Evolutionary conservation across 345 rosid genomes (phyloP).

Genomic region (Anacardium occidentale): DNA sequence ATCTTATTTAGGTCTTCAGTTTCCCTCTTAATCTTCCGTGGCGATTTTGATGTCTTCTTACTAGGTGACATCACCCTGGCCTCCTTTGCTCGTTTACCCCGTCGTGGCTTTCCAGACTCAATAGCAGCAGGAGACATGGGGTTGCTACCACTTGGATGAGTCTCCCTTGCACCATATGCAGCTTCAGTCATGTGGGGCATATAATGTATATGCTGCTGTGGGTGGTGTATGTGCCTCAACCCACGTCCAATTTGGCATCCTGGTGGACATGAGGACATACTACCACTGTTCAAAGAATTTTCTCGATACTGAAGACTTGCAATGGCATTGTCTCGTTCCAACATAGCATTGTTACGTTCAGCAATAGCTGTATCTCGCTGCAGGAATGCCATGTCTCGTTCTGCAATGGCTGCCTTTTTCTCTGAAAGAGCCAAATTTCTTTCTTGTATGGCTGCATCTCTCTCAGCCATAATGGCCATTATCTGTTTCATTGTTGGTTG

Average conservation of each 20-base stretch:
- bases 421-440: slow-evolving; percentile 87
- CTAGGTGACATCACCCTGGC: slow-evolving; percentile 44
- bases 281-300: slow-evolving; percentile 55
- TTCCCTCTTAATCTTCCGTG: slow-evolving; percentile 76
- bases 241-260: slow-evolving; percentile 85
- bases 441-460: slow-evolving; percentile 93
- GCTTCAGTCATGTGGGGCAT: slow-evolving; percentile 54
- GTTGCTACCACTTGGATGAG: slow-evolving; percentile 47
- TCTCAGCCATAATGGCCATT: slow-evolving; percentile 92
- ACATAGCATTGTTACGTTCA: slow-evolving; percentile 80
- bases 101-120: slow-evolving; percentile 61
- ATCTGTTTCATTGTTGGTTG: slow-evolving; percentile 99
- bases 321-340: slow-evolving; percentile 85
- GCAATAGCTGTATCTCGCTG: slow-evolving; percentile 95
- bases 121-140: slow-evolving; percentile 46
- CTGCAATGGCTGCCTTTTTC: slow-evolving; percentile 87
- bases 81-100: slow-evolving; percentile 70
- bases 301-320: slow-evolving; percentile 85
- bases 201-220: slow-evolving; percentile 64
- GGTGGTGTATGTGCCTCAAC: slow-evolving; percentile 80
- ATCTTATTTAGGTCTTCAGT: slow-evolving; percentile 62
- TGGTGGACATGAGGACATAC: slow-evolving; percentile 60
- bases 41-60: slow-evolving; percentile 64
- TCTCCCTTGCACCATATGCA: slow-evolving; percentile 57
- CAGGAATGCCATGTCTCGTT: slow-evolving; percentile 86